A percentile compares a stretch with the other conserved stretches of the same genome.
Conservation (phyloP, 1,139 yeast genomes). For the Yamadazyma diospyri region DNA sequence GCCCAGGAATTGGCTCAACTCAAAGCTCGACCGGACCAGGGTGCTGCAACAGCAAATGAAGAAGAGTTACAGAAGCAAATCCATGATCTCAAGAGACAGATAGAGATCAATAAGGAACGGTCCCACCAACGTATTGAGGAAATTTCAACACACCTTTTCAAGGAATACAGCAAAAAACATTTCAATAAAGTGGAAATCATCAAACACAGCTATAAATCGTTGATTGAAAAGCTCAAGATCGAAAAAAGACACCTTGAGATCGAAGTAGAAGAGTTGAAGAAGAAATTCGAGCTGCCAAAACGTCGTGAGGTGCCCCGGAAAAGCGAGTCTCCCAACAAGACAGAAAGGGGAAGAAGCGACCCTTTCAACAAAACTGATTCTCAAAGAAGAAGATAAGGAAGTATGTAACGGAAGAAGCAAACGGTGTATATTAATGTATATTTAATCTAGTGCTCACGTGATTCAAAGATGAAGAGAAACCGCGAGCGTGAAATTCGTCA, state of each 20-base stretch:
- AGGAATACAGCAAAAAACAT: constrained; percentile 64
- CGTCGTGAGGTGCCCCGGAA: too few relatives aligned
- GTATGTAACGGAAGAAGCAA: too few relatives aligned
- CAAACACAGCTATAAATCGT: constrained; percentile 29
- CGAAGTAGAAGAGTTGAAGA: constrained; percentile 2
- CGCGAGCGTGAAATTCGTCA: too few relatives aligned
- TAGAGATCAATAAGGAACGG: constrained; percentile 31
- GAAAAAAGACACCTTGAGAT: constrained; percentile 27
- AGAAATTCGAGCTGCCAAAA: background rate
- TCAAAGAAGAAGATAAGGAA: too few relatives aligned
- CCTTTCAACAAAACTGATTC: too few relatives aligned
- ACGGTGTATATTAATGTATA: too few relatives aligned
- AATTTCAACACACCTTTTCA: constrained; percentile 59
- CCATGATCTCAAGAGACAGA: constrained; percentile 10
- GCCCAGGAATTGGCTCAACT: background rate
- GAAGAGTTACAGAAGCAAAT: constrained; percentile 3
- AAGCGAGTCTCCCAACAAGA: constrained; percentile 1
- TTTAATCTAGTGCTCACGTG: too few relatives aligned
- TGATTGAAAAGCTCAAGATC: constrained; percentile 34
- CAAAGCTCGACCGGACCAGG: too few relatives aligned
- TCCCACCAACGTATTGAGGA: constrained; percentile 47
- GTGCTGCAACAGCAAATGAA: too few relatives aligned
- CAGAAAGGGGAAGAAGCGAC: too few relatives aligned
- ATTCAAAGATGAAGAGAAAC: too few relatives aligned
- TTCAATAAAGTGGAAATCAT: constrained; percentile 55